These are phyloP conservation scores for Zasmidium citrigriseum DNA, from an alignment of 2,329 filamentous ascomycete genomes.

Conservation along the genomic window DNA sequence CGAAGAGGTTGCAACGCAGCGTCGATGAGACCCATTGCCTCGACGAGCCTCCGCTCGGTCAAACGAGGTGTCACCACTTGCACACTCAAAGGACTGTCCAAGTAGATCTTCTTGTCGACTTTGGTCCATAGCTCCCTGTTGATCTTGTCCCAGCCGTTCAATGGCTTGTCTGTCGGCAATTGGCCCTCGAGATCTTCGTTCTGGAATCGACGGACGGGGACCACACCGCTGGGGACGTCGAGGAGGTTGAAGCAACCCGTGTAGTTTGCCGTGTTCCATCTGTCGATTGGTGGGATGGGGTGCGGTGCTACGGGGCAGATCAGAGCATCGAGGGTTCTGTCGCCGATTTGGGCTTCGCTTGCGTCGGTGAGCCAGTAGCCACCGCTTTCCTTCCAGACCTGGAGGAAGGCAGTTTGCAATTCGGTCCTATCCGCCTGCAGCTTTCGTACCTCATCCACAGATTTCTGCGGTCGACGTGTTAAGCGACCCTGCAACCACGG, in stretches of 20 bases:
- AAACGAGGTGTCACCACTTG: constrained; percentile 59
- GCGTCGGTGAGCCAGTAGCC: constrained; percentile 32
- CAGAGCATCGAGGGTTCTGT: constrained; percentile 56
- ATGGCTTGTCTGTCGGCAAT: constrained; percentile 38
- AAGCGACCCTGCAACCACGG: constrained; percentile 60
- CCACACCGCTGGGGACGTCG: constrained; percentile 60
- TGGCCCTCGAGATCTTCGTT: constrained; percentile 54
- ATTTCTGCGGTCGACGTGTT: constrained; percentile 49
- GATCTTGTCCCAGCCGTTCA: constrained; percentile 61
- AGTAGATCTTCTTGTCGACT: constrained; percentile 55
- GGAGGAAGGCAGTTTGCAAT: constrained; percentile 57
- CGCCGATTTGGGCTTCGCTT: constrained; percentile 13
- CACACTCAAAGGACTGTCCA: constrained; percentile 56
- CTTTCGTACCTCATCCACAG: constrained; percentile 51
- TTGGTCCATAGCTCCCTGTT: constrained; percentile 61
- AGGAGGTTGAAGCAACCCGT: constrained; percentile 63
- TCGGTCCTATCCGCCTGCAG: constrained; percentile 55
- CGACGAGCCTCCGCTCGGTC: constrained; percentile 55
- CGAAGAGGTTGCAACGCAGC: constrained; percentile 35
- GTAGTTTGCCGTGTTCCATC: constrained; percentile 64
- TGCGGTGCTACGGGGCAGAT: constrained; percentile 66
- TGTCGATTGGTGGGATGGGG: constrained; percentile 62
- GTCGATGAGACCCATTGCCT: constrained; percentile 58
- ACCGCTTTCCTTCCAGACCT: constrained; percentile 56
- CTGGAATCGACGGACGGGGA: constrained; percentile 56